A percentile compares a stretch with the other conserved stretches of the same genome.
Evolutionary conservation across 2,329 filamentous ascomycete species (phyloP).

Genomic region (Neopestalotiopsis sp.): DNA sequence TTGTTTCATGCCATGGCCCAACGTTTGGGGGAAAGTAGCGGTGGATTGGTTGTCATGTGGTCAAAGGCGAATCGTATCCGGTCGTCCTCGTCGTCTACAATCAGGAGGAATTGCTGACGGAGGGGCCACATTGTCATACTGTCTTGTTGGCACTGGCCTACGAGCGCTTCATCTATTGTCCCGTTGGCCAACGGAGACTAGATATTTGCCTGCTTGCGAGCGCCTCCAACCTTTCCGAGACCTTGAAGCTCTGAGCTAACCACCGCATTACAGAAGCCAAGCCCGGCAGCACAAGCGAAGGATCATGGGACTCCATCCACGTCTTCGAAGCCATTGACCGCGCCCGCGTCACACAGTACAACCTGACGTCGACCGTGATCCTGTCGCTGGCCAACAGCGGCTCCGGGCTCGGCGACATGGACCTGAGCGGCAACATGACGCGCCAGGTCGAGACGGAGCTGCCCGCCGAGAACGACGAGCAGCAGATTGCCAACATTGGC

Average conservation of each 20-base stretch:
- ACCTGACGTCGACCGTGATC: constrained; percentile 96
- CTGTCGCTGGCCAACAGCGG: constrained; percentile 76
- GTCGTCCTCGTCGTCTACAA: too few relatives aligned
- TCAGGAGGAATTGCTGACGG: too few relatives aligned
- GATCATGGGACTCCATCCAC: constrained; percentile 97
- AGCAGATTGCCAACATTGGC: constrained; percentile 95
- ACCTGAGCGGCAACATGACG: constrained; percentile 97
- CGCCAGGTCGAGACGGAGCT: constrained; percentile 93
- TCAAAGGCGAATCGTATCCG: too few relatives aligned
- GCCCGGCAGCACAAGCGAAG: constrained; percentile 69
- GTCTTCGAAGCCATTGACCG: constrained; percentile 97
- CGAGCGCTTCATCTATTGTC: too few relatives aligned
- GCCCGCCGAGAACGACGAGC: constrained; percentile 85
- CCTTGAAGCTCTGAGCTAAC: constrained; percentile 3
- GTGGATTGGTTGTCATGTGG: neutral
- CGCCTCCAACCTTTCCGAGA: neutral
- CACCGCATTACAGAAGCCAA: constrained; percentile 60
- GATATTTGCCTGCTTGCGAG: neutral
- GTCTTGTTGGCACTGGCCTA: too few relatives aligned
- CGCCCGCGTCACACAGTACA: constrained; percentile 92
- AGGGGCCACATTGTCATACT: too few relatives aligned
- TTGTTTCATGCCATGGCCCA: neutral
- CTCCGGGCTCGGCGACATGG: constrained; percentile 76
- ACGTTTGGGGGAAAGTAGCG: neutral
- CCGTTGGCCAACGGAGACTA: neutral